phyloP scores from a whole-genome alignment of 2,329 filamentous ascomycete genomes.

The Claviceps paspali region DNA sequence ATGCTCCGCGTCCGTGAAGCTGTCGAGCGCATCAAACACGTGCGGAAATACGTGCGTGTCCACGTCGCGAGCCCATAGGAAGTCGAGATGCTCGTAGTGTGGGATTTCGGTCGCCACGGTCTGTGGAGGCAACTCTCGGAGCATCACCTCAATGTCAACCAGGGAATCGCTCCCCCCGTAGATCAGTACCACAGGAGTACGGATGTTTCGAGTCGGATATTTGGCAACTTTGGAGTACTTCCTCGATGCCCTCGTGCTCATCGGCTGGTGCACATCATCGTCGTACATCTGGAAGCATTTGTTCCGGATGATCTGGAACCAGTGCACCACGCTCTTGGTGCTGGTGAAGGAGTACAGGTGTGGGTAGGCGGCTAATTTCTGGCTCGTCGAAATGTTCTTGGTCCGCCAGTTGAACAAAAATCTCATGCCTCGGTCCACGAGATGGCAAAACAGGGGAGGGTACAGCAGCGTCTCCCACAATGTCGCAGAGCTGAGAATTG shows the following conservation, averaged over 20 bases:
- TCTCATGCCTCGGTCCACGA: slow-evolving; percentile 67
- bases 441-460: slow-evolving; percentile 76
- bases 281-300: slow-evolving; percentile 98
- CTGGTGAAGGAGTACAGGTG: slow-evolving; percentile 95
- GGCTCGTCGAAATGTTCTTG: slow-evolving; percentile 65
- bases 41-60: slow-evolving; percentile 75
- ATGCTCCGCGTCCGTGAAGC: slow-evolving; percentile 44
- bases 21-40: slow-evolving; percentile 77
- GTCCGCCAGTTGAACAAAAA: slow-evolving; percentile 88
- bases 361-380: slow-evolving; percentile 90
- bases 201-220: slow-evolving; percentile 94
- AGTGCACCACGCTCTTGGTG: slow-evolving; percentile 93
- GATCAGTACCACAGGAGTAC: slow-evolving; percentile 81
- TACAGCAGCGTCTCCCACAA: slow-evolving; percentile 98
- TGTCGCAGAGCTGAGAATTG: slow-evolving; percentile 80
- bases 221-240: slow-evolving; percentile 94
- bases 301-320: slow-evolving; percentile 98
- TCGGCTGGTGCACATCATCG: slow-evolving; percentile 70
- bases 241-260: slow-evolving; percentile 53
- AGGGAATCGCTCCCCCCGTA: slow-evolving; percentile 90
- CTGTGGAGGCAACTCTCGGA: slow-evolving; percentile 69
- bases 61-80: slow-evolving; percentile 83
- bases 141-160: slow-evolving; percentile 86
- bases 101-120: slow-evolving; percentile 77
- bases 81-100: slow-evolving; percentile 94